Base-by-base conservation (phyloP, 2,329 filamentous ascomycete species). In the Chlorencoelia australis region DNA sequence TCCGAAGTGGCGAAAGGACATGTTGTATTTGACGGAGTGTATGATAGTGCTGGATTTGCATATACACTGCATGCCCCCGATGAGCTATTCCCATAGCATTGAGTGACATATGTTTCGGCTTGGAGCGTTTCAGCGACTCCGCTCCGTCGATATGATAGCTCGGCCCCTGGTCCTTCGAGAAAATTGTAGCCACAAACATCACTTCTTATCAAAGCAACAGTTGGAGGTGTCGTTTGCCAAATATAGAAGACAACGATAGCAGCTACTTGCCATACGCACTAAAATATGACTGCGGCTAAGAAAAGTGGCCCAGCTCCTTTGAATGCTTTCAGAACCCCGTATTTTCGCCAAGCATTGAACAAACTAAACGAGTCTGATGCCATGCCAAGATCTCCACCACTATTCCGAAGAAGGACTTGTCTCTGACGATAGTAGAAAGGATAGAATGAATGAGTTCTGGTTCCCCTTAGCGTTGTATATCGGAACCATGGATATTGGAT, bases 121-220 rank as follows among this genome's bases (percentile, higher is more conserved):
- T 31, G 29, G 11, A 31, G 17, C 7, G 29, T 31, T 31, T 31
- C 29, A 6, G 20, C 4, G 11, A 31, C 15, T 20, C 29, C 29
- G 11, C 29, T 31, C 4, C 29, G 29, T 13, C 29, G 29, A 31
- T 18, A 31, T 5, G 5, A 19, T 6, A 31, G 4, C 29, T 31
- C 29, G 4, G 29, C 29, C 3, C 29, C 29, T 6, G 29, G 29
- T 31, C 29, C 29, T 31, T 31, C 5, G 20, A 31, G 29, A 17
- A 31, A 31, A 31, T 31, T 31, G 15, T 31, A 31, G 29, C 29
- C 29, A 20, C 29, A 31, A 31, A 31, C 29, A 6, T 17, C 29
- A n/a, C 17, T 5, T 19, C 29, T 15, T 13, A 31, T 13, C 11
- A 31, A n/a, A 18, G 15, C 29, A 13, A 31, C 29, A 9, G 5